Evolutionary conservation across 345 rosid species (phyloP).

Genomic region (Salix caprea): DNA sequence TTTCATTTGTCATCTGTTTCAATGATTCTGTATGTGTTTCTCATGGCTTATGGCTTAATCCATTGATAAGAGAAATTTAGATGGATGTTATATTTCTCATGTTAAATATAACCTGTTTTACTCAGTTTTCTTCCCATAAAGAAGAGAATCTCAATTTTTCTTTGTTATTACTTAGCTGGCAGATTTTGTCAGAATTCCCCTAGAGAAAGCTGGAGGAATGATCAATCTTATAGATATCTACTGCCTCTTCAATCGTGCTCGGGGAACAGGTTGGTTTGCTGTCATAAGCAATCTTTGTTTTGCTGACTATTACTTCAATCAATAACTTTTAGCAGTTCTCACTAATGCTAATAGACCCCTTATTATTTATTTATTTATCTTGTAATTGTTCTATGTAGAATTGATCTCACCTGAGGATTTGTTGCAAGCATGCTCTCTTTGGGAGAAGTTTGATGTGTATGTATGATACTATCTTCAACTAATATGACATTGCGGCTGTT

Average conservation of each 20-base stretch:
- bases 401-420: constrained; percentile 95
- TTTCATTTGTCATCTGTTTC: constrained; percentile 11
- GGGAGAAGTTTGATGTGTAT: constrained; percentile 97
- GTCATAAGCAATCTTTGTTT: neutral
- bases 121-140: neutral
- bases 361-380: neutral
- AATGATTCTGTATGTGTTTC: constrained; percentile 8
- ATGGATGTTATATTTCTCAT: neutral
- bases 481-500: neutral
- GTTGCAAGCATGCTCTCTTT: constrained; percentile 84
- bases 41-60: neutral
- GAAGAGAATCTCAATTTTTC: constrained; percentile 14
- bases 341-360: neutral
- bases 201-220: constrained; percentile 93
- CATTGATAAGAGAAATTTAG: neutral
- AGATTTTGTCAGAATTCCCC: constrained; percentile 84
- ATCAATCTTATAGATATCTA: constrained; percentile 85
- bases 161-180: constrained; percentile 56
- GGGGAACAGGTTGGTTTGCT: constrained; percentile 71
- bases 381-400: constrained; percentile 38
- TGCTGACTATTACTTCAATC: neutral
- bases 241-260: constrained; percentile 93
- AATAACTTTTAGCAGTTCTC: neutral
- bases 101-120: neutral
- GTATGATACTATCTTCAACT: constrained; percentile 22